Conservation (phyloP, 352 stramenopile genomes). For the Phytophthora sp. region DNA sequence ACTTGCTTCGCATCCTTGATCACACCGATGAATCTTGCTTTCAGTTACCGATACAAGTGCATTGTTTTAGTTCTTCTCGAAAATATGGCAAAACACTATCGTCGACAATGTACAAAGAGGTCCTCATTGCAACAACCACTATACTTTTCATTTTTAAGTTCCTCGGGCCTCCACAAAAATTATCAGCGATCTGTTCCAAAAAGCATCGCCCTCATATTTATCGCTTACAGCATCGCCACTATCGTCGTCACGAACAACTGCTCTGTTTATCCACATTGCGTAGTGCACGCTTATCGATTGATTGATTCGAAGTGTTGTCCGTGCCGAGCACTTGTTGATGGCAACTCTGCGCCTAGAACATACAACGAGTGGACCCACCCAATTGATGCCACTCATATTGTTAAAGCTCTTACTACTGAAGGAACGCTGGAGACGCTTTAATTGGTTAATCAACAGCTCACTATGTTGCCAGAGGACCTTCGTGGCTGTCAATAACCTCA, state of each 20-base stretch:
- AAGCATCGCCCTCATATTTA: slow-evolving; percentile 12
- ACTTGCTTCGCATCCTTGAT: slow-evolving; percentile 38
- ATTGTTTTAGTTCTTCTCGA: slow-evolving; percentile 36
- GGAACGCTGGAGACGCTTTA: slow-evolving; percentile 35
- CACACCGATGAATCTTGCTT: slow-evolving; percentile 33
- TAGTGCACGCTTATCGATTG: slow-evolving; percentile 36
- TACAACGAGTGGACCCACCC: slow-evolving; percentile 39
- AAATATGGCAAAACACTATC: no score
- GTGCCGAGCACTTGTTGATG: slow-evolving; percentile 36
- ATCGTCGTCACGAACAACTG: slow-evolving; percentile 18
- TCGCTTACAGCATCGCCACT: slow-evolving; percentile 12
- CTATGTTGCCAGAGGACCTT: slow-evolving; percentile 31
- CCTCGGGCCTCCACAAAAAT: neutral
- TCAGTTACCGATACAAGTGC: slow-evolving; percentile 41
- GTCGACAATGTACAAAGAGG: no score
- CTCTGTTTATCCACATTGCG: slow-evolving; percentile 24
- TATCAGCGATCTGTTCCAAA: slow-evolving; percentile 3
- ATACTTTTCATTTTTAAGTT: no score
- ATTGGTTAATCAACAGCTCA: slow-evolving; percentile 36
- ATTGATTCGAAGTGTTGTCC: slow-evolving; percentile 13
- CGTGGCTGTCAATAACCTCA: slow-evolving; percentile 29
- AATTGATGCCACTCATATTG: slow-evolving; percentile 18
- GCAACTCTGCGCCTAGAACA: slow-evolving; percentile 16
- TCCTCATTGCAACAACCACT: neutral
- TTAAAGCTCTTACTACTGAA: slow-evolving; percentile 18